These are phyloP conservation scores for Papiliotrema fonsecae DNA, from an alignment of 1,284 basidiomycete genomes.

Conservation along the genomic window DNA sequence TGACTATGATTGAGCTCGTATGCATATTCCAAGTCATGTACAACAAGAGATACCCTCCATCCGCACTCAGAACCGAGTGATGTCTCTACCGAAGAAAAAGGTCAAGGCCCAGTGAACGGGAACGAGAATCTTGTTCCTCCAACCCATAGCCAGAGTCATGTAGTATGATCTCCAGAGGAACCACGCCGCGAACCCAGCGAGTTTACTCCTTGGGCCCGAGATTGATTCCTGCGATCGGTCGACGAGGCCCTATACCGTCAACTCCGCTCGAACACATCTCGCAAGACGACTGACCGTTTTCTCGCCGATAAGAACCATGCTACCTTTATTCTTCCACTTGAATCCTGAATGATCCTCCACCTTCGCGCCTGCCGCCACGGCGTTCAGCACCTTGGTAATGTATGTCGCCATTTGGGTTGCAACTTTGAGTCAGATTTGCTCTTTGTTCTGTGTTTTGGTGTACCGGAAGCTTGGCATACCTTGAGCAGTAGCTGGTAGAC, in stretches of 20 bases:
- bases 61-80: constrained; percentile 61
- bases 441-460: background rate
- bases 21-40: background rate
- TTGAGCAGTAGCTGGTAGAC: constrained; percentile 78
- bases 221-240: constrained; percentile 60
- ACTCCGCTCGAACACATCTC: background rate
- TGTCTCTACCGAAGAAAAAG: constrained; percentile 71
- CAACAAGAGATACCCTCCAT: background rate
- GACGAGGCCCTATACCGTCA: constrained; percentile 59
- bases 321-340: constrained; percentile 65
- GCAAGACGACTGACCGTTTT: constrained; percentile 51
- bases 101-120: constrained; percentile 56
- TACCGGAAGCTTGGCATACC: constrained; percentile 45
- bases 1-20: background rate
- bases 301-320: constrained; percentile 73
- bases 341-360: constrained; percentile 52
- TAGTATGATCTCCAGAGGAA: constrained; percentile 49
- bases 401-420: constrained; percentile 76
- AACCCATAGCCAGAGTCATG: constrained; percentile 64
- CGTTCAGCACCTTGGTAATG: constrained; percentile 64
- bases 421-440: constrained; percentile 50
- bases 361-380: constrained; percentile 52
- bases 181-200: constrained; percentile 40
- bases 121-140: constrained; percentile 70
- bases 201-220: constrained; percentile 58